Base-by-base conservation (phyloP, 345 rosid genomes). In the Noccaea caerulescens region DNA sequence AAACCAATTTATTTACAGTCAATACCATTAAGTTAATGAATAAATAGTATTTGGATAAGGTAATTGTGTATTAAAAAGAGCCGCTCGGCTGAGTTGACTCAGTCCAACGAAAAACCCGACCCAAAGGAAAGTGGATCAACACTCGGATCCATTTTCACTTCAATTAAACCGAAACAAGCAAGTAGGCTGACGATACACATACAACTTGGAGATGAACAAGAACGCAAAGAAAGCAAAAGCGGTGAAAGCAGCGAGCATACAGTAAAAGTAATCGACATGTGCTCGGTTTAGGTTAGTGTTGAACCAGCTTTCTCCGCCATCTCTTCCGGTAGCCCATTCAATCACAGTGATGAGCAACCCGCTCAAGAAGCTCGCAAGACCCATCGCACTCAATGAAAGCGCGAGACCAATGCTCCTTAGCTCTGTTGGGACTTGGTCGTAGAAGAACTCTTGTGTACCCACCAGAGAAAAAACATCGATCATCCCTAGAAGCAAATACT, bases 391-490 rank as follows among this genome's bases (percentile, higher is more conserved):
- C 8, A 91, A 68, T 59, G 84, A 79, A 0, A 87, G 90, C 1
- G 97, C 86, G 0, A 96, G 94, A 8, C 97, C 98, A 33, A 90
- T 50, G 69, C 97, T 93, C 70, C 98, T 79, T 83, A 89, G 78
- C 8, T 73, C 73, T 13, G 79, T 88, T 0, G 98, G 98, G 85
- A 91, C 79, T 69, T 93, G 96, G 72, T 85, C 93, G 34, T 93
- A 93, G 82, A 91, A 93, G 82, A 91, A 60, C 72, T 93, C 98
- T 75, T 93, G 97, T 44, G 92, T 68, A 7, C 98, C 97, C 4
- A 93, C 81, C 1, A 91, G 54, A 5, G 88, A 72, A 68, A 91
- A 89, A 4, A 84, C 86, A 63, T 91, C 94, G 0, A 80, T 80
- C 8, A 88, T 8, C 18, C 88, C 96, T 0, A 81, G 63, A 3